Percentiles rank a stretch among this genome's conserved stretches.
Evolutionary conservation across 1,284 basidiomycete species (phyloP).

Genomic region (Peniophora sp.): DNA sequence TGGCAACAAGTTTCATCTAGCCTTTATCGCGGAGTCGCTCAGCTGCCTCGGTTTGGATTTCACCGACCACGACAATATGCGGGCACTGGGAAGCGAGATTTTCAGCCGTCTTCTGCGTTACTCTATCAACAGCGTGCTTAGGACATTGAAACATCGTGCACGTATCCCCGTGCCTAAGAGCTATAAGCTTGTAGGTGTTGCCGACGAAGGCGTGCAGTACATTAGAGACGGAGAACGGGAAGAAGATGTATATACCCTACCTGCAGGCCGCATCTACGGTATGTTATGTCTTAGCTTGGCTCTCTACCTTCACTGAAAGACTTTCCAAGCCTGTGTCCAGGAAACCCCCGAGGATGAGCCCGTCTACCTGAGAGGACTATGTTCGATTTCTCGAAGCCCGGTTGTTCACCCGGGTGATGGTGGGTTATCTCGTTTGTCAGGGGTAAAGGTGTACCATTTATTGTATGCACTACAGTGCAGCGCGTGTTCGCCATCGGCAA

Average conservation of each 20-base stretch:
- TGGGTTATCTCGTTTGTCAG: slow-evolving; percentile 13
- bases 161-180: slow-evolving; percentile 59
- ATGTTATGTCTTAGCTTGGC: neutral
- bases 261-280: slow-evolving; percentile 55
- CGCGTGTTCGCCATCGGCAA: slow-evolving; percentile 64
- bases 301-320: neutral
- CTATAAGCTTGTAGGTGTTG: slow-evolving; percentile 62
- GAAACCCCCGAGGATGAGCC: slow-evolving; percentile 30
- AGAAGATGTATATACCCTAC: slow-evolving; percentile 40
- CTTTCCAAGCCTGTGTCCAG: slow-evolving; percentile 46
- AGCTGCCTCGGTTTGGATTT: slow-evolving; percentile 38
- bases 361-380: slow-evolving; percentile 42
- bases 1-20: slow-evolving; percentile 41
- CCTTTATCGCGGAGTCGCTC: slow-evolving; percentile 39
- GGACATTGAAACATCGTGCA: slow-evolving; percentile 60
- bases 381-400: slow-evolving; percentile 54
- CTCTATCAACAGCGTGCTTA: slow-evolving; percentile 14
- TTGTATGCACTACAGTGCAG: slow-evolving; percentile 40
- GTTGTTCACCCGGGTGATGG: slow-evolving; percentile 61
- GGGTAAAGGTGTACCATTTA: neutral
- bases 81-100: slow-evolving; percentile 44
- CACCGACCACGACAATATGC: slow-evolving; percentile 19
- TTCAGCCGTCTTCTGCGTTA: slow-evolving; percentile 35
- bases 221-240: slow-evolving; percentile 23
- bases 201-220: slow-evolving; percentile 64